Evolutionary conservation across 495 filamentous ascomycete genomes (phyloP), one percentile per base, ranked within the genome.

Genomic region (Glarea lozoyensis): DNA sequence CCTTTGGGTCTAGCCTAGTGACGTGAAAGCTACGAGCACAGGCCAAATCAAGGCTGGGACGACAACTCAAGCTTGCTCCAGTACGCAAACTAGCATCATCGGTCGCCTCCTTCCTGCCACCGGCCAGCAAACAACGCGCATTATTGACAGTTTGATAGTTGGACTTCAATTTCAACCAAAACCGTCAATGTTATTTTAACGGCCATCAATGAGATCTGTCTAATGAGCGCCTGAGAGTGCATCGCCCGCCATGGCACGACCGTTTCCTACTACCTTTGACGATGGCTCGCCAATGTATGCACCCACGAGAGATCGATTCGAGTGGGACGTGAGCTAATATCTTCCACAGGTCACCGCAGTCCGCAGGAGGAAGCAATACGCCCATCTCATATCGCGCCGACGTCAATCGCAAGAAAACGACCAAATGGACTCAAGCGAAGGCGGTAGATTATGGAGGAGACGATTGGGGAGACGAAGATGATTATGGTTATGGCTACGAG

Each of bases 401-500:
- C 58, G 81, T 95, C 20, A 88, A 85, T 62, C 84, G 92, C 44
- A 70, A 81, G 23, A 94, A 95, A 65, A 96, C 92, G 13, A 88
- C 79, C 63, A 88, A 88, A 67, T 98, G 92, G 92, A 82, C 89
- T 10, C 81, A 95, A 53, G 92, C 92, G 17, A 93, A 90, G 59
- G 70, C 79, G 27, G 77, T 80, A 45, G 82, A 81, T 45, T 98
- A 98, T 54, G 92, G 89, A 54, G 92, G 89, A 46, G 88, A 86
- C 51, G 90, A 94, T 54, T 96, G 92, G 86, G 92, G 88, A 31
- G 84, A 82, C 36, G 84, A 86, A 24, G 84, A 90, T 33, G 78
- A 84, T 10, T 69, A 78, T 40, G 60, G 66, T 19, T 46, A 61
- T 18, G 61, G 67, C 9, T 29, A 29, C 25, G 25, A 29, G 7